Evolutionary conservation across 202 grass and related monocot genomes (phyloP).

Genomic region (Schoenoplectus tabernaemontani): DNA sequence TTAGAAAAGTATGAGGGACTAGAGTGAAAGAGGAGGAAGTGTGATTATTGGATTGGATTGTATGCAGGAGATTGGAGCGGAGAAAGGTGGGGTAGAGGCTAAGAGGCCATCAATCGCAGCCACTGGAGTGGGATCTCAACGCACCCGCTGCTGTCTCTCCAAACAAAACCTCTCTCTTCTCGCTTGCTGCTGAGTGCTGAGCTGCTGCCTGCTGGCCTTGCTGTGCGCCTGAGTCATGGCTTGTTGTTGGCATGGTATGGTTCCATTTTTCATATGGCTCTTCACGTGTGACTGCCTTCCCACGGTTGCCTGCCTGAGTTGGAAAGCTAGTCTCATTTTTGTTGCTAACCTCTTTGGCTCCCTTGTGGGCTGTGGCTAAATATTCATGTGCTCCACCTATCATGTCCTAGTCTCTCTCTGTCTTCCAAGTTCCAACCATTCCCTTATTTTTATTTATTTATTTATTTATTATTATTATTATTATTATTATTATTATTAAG

Average conservation of each 20-base stretch:
- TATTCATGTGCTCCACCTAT: neutral
- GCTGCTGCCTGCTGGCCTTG: no score
- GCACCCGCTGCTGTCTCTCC: neutral
- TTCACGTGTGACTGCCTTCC: slow-evolving; percentile 3
- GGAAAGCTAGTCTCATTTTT: slow-evolving; percentile 19
- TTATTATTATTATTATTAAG: no score
- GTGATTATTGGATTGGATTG: no score
- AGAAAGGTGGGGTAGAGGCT: no score
- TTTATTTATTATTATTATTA: no score
- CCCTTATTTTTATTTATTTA: no score
- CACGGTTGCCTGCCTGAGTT: slow-evolving; percentile 7
- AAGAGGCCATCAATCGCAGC: neutral
- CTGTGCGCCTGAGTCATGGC: neutral
- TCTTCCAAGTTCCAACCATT: no score
- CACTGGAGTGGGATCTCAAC: neutral
- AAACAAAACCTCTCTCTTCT: neutral
- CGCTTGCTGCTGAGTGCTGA: neutral
- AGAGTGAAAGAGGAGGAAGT: no score
- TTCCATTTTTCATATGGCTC: neutral
- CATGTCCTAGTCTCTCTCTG: neutral
- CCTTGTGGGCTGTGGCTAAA: neutral
- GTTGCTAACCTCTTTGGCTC: neutral
- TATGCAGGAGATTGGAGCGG: no score
- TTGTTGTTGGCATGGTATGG: neutral
- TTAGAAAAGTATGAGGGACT: no score